These are phyloP conservation scores for Monilinia aucupariae DNA, from an alignment of 2,329 filamentous ascomycete genomes.

Conservation along the genomic window DNA sequence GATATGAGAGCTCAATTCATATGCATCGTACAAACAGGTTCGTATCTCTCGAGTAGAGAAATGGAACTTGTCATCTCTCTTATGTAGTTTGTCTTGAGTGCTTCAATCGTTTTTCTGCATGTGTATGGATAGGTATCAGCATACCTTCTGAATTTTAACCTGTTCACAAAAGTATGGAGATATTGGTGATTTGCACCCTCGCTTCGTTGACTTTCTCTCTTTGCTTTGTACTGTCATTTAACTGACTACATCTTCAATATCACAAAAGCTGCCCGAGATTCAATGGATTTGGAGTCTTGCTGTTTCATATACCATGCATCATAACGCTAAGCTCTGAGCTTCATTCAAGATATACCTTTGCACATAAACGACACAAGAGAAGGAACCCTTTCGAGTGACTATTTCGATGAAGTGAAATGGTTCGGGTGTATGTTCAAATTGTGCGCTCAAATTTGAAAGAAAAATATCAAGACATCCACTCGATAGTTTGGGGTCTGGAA, in stretches of 20 bases:
- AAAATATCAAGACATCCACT: not conserved
- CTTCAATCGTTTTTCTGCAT: not conserved
- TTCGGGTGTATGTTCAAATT: not conserved
- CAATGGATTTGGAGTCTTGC: not conserved
- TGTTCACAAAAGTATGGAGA: not conserved
- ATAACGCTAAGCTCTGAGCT: not conserved
- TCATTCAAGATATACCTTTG: not conserved
- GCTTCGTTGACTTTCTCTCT: not conserved
- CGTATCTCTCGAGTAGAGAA: not conserved
- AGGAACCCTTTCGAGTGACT: not conserved
- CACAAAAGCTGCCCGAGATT: not conserved
- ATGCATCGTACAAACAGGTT: not conserved
- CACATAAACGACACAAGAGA: not conserved
- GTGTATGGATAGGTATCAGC: not conserved
- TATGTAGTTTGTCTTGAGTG: not conserved
- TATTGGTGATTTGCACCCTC: not conserved
- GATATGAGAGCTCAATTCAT: not conserved
- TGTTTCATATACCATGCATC: not conserved
- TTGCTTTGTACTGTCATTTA: not conserved
- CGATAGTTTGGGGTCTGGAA: not conserved
- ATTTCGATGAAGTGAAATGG: not conserved
- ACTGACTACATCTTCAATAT: not conserved
- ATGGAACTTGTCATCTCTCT: not conserved
- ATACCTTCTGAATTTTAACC: not conserved
- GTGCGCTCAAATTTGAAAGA: not conserved